A percentile compares a stretch with the other conserved stretches of the same genome.
These are phyloP conservation scores for Candida pseudoglaebosa DNA, from an alignment of 805 yeast species.

Conservation along the genomic window DNA sequence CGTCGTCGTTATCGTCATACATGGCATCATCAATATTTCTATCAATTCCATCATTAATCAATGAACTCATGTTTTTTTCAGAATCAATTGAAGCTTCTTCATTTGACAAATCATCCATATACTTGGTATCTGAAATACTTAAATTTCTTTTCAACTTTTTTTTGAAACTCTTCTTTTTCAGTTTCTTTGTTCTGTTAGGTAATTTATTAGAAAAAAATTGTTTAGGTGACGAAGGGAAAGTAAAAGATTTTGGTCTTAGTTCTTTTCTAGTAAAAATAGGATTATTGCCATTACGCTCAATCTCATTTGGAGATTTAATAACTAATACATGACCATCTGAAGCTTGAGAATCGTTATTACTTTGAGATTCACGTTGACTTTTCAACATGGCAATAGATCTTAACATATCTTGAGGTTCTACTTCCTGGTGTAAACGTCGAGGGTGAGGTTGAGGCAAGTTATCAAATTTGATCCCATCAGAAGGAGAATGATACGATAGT, in stretches of 20 bases:
- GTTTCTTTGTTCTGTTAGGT: conserved; percentile 12
- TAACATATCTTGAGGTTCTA: conserved; percentile 80
- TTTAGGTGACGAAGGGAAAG: neutral
- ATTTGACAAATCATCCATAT: conserved; percentile 12
- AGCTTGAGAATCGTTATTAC: conserved; percentile 17
- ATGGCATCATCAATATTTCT: conserved; percentile 12
- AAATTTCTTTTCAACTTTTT: conserved; percentile 21
- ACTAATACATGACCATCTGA: conserved; percentile 69
- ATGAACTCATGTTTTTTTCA: conserved; percentile 12
- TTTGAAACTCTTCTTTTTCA: conserved; percentile 7
- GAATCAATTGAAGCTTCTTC: conserved; percentile 22
- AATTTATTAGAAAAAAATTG: conserved; percentile 7
- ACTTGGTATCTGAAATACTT: conserved; percentile 4
- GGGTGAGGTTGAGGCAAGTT: conserved; percentile 49
- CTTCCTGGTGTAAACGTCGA: conserved; percentile 32
- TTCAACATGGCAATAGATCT: conserved; percentile 77
- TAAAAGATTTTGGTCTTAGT: conserved; percentile 2
- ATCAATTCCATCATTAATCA: conserved; percentile 5
- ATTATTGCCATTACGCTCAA: conserved; percentile 39
- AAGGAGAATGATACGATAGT: neutral
- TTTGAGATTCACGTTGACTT: conserved; percentile 28
- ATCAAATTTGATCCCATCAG: conserved; percentile 53
- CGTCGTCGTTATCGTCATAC: conserved; percentile 17
- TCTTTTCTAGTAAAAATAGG: conserved; percentile 33
- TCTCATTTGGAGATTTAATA: conserved; percentile 74